Evolutionary conservation across 306 rosid species (phyloP).

Genomic region (Glycine tomentella): DNA sequence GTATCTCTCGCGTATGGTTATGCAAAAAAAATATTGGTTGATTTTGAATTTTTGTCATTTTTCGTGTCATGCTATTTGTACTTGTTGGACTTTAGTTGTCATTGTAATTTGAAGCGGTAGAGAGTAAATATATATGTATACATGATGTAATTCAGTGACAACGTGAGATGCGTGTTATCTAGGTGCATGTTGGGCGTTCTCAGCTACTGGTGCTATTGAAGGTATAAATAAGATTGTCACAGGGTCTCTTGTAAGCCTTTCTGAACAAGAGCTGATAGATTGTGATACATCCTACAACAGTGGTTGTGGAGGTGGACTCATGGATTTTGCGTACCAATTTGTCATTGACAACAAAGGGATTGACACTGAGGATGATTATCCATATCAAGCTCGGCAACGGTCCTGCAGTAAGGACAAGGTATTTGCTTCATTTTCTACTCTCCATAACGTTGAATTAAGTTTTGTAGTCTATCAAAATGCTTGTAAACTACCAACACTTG

Average conservation of each 20-base stretch:
- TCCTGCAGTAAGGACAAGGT: constrained; percentile 77
- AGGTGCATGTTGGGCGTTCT: constrained; percentile 98
- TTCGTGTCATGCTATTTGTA: too few relatives aligned
- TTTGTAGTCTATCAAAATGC: too few relatives aligned
- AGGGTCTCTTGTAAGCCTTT: constrained; percentile 83
- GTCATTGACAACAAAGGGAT: constrained; percentile 78
- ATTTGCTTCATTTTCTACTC: neutral
- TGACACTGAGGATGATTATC: constrained; percentile 85
- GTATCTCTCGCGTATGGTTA: neutral
- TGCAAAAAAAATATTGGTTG: neutral
- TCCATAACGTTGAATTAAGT: neutral
- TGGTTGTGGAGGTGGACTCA: constrained; percentile 88
- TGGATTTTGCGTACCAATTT: constrained; percentile 86
- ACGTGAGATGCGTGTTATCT: neutral
- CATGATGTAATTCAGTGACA: too few relatives aligned
- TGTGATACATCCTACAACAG: constrained; percentile 72
- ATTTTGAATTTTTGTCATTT: neutral
- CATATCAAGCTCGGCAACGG: constrained; percentile 55
- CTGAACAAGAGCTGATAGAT: constrained; percentile 92
- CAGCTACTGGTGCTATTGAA: constrained; percentile 95
- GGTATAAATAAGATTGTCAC: constrained; percentile 89
- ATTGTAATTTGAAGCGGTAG: too few relatives aligned
- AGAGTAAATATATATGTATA: too few relatives aligned
- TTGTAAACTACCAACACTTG: neutral
- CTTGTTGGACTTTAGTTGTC: too few relatives aligned